phyloP scores from a whole-genome alignment of 371 early-diverging fungal species.

The Actinomortierella wolfii region DNA sequence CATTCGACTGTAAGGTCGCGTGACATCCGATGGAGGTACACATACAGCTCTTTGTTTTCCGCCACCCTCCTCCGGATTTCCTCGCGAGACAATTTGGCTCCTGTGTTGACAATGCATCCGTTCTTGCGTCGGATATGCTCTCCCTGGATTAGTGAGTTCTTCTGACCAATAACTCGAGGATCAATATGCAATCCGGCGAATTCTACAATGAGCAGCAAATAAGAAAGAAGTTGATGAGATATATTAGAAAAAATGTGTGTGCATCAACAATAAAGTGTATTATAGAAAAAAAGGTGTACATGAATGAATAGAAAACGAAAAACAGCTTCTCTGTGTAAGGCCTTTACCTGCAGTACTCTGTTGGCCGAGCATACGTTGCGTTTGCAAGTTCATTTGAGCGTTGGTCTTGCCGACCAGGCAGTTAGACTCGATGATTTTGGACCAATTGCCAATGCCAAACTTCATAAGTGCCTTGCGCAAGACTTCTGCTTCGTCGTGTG shows the following conservation, averaged over 20 bases:
- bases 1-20: too few species aligned
- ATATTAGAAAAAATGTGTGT: constrained; percentile 5
- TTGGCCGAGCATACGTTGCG: constrained; percentile 91
- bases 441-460: constrained; percentile 94
- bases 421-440: constrained; percentile 86
- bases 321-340: background rate
- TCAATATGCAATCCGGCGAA: constrained; percentile 92
- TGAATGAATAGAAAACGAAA: background rate
- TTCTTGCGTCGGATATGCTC: constrained; percentile 86
- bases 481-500: constrained; percentile 79
- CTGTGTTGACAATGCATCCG: constrained; percentile 88
- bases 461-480: constrained; percentile 84
- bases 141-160: constrained; percentile 81
- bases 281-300: background rate
- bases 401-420: constrained; percentile 91
- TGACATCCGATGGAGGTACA: too few species aligned
- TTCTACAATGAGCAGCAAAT: constrained; percentile 52
- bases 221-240: background rate
- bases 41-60: constrained; percentile 75
- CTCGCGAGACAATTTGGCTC: constrained; percentile 78
- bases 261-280: background rate
- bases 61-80: constrained; percentile 69
- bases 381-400: constrained; percentile 93
- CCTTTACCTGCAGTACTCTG: constrained; percentile 84
- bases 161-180: constrained; percentile 79